These are phyloP conservation scores for Papiliotrema fonsecae DNA, from an alignment of 1,284 basidiomycete genomes.

Conservation along the genomic window DNA sequence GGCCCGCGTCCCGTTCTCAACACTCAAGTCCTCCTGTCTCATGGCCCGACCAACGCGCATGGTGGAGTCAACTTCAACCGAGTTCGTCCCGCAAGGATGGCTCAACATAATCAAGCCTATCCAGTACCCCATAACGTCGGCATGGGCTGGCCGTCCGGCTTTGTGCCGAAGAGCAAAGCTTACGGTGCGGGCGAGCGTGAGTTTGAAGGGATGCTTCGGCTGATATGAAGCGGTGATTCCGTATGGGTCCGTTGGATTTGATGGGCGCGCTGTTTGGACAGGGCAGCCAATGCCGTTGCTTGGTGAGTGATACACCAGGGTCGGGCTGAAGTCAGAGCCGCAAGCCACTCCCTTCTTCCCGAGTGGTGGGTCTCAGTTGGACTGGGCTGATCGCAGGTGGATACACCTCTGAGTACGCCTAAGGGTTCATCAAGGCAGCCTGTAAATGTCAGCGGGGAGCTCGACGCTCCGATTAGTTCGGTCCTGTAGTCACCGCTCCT, in stretches of 20 bases:
- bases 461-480: too few relatives aligned
- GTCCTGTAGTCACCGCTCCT: too few relatives aligned
- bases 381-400: not conserved
- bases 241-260: not conserved
- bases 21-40: conserved; percentile 8
- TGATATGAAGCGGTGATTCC: not conserved
- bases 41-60: conserved; percentile 33
- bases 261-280: not conserved
- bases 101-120: not conserved
- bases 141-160: not conserved
- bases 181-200: not conserved
- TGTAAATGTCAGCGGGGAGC: too few relatives aligned
- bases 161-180: not conserved
- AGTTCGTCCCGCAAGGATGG: conserved; percentile 21
- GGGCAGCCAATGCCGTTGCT: not conserved
- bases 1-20: conserved; percentile 1
- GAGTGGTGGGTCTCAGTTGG: not conserved
- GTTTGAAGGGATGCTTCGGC: not conserved
- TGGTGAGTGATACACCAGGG: not conserved
- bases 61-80: conserved; percentile 47
- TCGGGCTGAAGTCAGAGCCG: not conserved
- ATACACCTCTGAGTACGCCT: too few relatives aligned
- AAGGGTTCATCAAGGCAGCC: too few relatives aligned
- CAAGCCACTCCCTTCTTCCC: not conserved
- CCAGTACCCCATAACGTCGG: not conserved